Percentiles rank a stretch among this genome's conserved stretches.
phyloP scores from a whole-genome alignment of 345 rosid species.

The Arabidopsis suecica region DNA sequence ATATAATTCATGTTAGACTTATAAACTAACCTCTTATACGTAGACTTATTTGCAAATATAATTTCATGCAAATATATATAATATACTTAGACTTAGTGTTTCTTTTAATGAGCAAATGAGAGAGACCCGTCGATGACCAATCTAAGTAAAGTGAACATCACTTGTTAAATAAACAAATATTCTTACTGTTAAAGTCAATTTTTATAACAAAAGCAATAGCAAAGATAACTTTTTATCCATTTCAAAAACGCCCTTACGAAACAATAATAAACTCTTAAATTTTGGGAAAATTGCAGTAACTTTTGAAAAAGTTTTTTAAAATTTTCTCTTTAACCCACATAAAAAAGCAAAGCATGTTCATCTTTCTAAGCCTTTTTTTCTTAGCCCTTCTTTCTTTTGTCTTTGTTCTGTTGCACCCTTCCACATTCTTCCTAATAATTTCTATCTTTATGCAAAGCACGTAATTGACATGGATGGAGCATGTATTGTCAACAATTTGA shows the following conservation, averaged over 20 bases:
- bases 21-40: neutral
- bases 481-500: slow-evolving; percentile 19
- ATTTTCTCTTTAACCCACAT: slow-evolving; percentile 36
- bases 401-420: neutral
- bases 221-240: slow-evolving; percentile 37
- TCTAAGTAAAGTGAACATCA: slow-evolving; percentile 40
- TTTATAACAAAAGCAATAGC: slow-evolving; percentile 35
- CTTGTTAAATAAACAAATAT: slow-evolving; percentile 17
- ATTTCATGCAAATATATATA: neutral
- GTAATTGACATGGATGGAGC: slow-evolving; percentile 16
- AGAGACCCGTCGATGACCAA: slow-evolving; percentile 35
- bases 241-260: slow-evolving; percentile 31
- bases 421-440: slow-evolving; percentile 23
- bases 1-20: neutral
- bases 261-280: neutral
- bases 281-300: slow-evolving; percentile 24
- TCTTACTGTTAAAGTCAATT: slow-evolving; percentile 42
- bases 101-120: slow-evolving; percentile 28
- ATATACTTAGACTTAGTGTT: neutral
- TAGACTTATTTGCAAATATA: no score
- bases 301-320: slow-evolving; percentile 20
- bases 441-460: slow-evolving; percentile 33
- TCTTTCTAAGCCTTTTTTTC: slow-evolving; percentile 33
- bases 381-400: slow-evolving; percentile 31
- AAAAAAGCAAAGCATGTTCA: slow-evolving; percentile 34